Base-by-base conservation (phyloP, 805 yeast species). In the Pichia kluyveri region DNA sequence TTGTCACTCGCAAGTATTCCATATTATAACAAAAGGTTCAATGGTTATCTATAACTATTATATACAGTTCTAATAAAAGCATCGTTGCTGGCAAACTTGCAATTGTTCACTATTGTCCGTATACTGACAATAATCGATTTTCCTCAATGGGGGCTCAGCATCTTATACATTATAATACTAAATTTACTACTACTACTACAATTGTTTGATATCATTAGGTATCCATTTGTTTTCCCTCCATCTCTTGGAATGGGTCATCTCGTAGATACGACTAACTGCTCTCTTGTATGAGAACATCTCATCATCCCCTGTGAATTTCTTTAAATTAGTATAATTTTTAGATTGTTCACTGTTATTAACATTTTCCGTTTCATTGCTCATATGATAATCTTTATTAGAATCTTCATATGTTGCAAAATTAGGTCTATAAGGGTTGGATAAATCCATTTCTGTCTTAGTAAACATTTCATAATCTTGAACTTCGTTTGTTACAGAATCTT, bases 271-370 rank as follows among this genome's bases (percentile, higher is more conserved):
- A 56, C 82, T 78, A 1, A 82, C 80, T 0, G 90, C 89, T 54
- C 90, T 65, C 52, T 77, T 79, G 56, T 75, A 83, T 4, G 90
- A 88, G 63, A 83, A 83, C 64, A 73, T 73, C 58, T 83, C 90
- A 62, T 83, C 90, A 56, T 83, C 87, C 26, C 90, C 90, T 0
- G 88, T 83, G 56, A 83, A 83, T 10, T 80, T 78, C 11, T 69
- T 67, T 18, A 72, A 60, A 45, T 79, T 70, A 14, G 73, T 68
- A 54, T 70, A 79, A 55, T 78, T 69, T 11, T 64, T 63, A 27
- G 54, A 50, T 38, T 61, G 46, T 18, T 54, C 14, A 12, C 14
- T 30, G 14, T 30, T 30, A 55, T 9, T 44, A 48, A 7, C 52
- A 45, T 30, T 48, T 51, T 45, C 48, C 7, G 51, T 46, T 30